phyloP scores from a whole-genome alignment of 495 filamentous ascomycete genomes.

The Cudoniella acicularis region DNA sequence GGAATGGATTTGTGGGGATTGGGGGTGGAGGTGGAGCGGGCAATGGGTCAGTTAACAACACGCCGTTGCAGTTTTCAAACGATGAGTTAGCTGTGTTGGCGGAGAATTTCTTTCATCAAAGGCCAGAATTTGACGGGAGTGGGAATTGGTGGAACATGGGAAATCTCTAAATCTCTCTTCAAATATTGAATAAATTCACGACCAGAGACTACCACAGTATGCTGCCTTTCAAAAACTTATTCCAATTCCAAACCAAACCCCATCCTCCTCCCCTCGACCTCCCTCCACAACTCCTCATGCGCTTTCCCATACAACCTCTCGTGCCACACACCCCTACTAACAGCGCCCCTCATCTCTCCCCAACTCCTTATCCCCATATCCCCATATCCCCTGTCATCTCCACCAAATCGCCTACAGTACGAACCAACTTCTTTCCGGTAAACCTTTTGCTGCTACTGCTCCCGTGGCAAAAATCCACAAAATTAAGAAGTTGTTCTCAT shows the following conservation, averaged over 20 bases:
- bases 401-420: background rate
- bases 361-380: conserved; percentile 9
- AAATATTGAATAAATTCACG: no score
- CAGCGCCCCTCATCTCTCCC: conserved; percentile 1
- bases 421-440: conserved; percentile 16
- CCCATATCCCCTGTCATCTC: background rate
- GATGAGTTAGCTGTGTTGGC: conserved; percentile 47
- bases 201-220: no score
- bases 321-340: conserved; percentile 8
- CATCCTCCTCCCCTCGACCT: background rate
- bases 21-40: no score
- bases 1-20: background rate
- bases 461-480: conserved; percentile 7
- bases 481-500: background rate
- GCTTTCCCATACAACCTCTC: conserved; percentile 2
- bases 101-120: conserved; percentile 46
- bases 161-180: conserved; percentile 27
- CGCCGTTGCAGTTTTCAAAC: conserved; percentile 33
- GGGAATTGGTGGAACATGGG: conserved; percentile 37
- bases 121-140: conserved; percentile 40
- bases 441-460: background rate
- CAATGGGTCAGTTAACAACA: background rate
- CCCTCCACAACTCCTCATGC: conserved; percentile 10
- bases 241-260: background rate
- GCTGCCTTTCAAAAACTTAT: no score